Percentiles rank a stretch among this genome's conserved stretches.
phyloP scores from a whole-genome alignment of 1,139 yeast genomes.

The Zygoascus sp. region DNA sequence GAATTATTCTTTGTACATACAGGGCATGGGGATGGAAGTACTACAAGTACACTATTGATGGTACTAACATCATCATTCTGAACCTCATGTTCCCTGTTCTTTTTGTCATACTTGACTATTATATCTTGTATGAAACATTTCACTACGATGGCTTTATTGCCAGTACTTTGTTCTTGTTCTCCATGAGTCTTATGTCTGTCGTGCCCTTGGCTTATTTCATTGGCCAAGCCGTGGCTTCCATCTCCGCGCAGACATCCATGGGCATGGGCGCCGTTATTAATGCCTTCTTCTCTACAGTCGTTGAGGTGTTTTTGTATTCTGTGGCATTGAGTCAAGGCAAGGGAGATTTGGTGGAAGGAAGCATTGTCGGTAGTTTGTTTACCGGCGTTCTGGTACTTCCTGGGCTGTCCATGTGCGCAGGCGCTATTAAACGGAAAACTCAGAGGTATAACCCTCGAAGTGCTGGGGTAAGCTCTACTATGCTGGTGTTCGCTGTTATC shows the following conservation, averaged over 20 bases:
- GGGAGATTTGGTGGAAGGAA: constrained; percentile 90
- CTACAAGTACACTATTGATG: constrained; percentile 93
- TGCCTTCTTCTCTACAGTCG: constrained; percentile 95
- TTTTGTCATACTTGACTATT: constrained; percentile 79
- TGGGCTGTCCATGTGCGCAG: constrained; percentile 95
- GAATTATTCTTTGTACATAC: constrained; percentile 72
- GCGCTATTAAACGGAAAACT: constrained; percentile 85
- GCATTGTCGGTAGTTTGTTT: constrained; percentile 90
- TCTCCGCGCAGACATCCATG: constrained; percentile 97
- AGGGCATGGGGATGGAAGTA: constrained; percentile 89
- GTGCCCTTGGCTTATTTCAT: constrained; percentile 94
- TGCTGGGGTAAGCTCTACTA: constrained; percentile 96
- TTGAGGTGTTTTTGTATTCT: constrained; percentile 86
- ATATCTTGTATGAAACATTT: constrained; percentile 51
- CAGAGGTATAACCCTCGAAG: constrained; percentile 93
- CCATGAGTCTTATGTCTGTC: constrained; percentile 74
- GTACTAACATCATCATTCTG: constrained; percentile 89
- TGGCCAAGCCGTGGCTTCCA: constrained; percentile 98
- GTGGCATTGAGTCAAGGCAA: constrained; percentile 85
- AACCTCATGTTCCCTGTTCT: constrained; percentile 75
- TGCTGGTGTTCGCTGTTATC: constrained; percentile 85
- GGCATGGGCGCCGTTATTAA: constrained; percentile 99
- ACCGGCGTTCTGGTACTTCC: constrained; percentile 92
- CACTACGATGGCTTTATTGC: constrained; percentile 51
- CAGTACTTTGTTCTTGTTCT: constrained; percentile 56